Evolutionary conservation across 495 filamentous ascomycete genomes (phyloP).

Genomic region (Talaromyces adpressus): DNA sequence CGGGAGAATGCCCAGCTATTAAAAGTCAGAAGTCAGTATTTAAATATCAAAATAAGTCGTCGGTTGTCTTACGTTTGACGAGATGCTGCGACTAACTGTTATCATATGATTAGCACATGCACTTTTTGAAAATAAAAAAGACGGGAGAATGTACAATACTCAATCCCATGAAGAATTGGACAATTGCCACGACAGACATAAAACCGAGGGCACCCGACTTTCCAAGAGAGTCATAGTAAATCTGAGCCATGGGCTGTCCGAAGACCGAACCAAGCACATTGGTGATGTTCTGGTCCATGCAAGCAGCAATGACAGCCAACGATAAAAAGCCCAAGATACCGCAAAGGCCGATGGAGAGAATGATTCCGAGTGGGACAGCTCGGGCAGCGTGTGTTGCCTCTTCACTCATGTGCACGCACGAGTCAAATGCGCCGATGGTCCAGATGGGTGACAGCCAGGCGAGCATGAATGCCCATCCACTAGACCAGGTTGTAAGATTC

Average conservation of each 20-base stretch:
- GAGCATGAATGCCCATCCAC: conserved; percentile 59
- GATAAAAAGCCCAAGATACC: conserved; percentile 50
- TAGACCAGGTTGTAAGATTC: conserved; percentile 55
- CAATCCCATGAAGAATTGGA: conserved; percentile 42
- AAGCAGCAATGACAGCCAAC: conserved; percentile 35
- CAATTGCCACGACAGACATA: conserved; percentile 32
- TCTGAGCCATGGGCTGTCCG: conserved; percentile 43
- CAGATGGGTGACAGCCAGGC: conserved; percentile 61
- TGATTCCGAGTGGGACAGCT: conserved; percentile 56
- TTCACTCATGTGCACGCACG: conserved; percentile 56
- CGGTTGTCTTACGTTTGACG: conserved; percentile 27
- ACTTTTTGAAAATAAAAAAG: neutral
- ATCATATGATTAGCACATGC: neutral
- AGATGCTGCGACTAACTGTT: conserved; percentile 46
- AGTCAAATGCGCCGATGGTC: conserved; percentile 54
- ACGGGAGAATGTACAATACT: conserved; percentile 21
- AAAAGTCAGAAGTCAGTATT: neutral
- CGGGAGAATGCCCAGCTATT: conserved; percentile 52
- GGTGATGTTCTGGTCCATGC: conserved; percentile 30
- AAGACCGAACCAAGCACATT: conserved; percentile 25
- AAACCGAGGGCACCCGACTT: conserved; percentile 39
- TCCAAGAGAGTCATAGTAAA: conserved; percentile 40
- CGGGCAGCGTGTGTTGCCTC: conserved; percentile 56
- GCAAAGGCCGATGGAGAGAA: conserved; percentile 33
- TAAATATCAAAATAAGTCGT: neutral